Evolutionary conservation across 345 rosid genomes (phyloP).

Genomic region (Kernera saxatilis): DNA sequence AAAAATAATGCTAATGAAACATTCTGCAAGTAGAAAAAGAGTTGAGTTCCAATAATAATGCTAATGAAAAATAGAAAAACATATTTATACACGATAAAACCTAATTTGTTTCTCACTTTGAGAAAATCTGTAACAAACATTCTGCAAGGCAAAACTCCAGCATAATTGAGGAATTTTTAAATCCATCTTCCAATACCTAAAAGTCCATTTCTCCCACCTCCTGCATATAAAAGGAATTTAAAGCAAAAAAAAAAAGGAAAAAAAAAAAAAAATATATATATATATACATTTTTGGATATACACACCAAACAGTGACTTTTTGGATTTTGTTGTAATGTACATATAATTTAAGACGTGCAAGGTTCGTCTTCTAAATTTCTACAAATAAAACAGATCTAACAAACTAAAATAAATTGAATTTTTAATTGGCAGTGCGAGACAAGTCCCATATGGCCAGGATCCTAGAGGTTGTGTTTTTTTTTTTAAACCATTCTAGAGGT

Average conservation of each 20-base stretch:
- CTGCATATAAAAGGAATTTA: not conserved
- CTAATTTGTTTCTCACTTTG: no score
- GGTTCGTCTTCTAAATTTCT: not conserved
- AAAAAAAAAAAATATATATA: not conserved
- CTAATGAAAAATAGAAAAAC: no score
- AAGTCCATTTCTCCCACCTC: not conserved
- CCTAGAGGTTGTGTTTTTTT: not conserved
- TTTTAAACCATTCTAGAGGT: no score
- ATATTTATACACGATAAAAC: no score
- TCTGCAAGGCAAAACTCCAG: no score
- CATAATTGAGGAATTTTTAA: not conserved
- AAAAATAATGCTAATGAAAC: no score
- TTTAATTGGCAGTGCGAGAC: not conserved
- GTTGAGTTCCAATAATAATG: no score
- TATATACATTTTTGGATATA: not conserved
- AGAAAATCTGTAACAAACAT: no score
- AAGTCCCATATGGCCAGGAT: not conserved
- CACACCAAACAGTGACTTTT: not conserved
- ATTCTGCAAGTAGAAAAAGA: no score
- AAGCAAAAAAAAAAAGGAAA: not conserved
- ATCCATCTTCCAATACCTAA: not conserved
- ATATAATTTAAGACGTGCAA: not conserved
- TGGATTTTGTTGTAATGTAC: conserved; percentile 1
- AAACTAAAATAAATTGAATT: not conserved
- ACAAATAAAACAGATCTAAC: not conserved